Evolutionary conservation across 2,329 filamentous ascomycete species (phyloP).

Genomic region (Colletotrichum kahawae): DNA sequence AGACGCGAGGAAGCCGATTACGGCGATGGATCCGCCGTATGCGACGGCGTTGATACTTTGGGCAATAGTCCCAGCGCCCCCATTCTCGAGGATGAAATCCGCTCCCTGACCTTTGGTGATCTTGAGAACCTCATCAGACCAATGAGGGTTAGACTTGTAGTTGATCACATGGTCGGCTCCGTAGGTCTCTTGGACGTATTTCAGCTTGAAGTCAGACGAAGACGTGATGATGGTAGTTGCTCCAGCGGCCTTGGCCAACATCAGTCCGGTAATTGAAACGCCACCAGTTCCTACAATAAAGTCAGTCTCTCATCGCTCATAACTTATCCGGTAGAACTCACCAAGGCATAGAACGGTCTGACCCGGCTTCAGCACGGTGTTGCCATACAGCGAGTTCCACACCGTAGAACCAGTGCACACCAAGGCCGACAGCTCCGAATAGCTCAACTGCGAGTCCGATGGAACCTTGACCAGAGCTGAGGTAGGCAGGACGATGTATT

Average conservation of each 20-base stretch:
- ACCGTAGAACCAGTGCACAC: slow-evolving; percentile 50
- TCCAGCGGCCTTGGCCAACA: slow-evolving; percentile 50
- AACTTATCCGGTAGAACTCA: neutral
- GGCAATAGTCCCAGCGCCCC: slow-evolving; percentile 42
- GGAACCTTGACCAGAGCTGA: slow-evolving; percentile 44
- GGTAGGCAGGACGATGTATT: slow-evolving; percentile 46
- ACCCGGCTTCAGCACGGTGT: slow-evolving; percentile 41
- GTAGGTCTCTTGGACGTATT: slow-evolving; percentile 33
- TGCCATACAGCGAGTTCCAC: slow-evolving; percentile 53
- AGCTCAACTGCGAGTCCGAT: slow-evolving; percentile 34
- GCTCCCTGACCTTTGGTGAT: slow-evolving; percentile 50
- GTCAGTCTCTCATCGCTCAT: neutral
- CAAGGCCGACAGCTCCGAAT: slow-evolving; percentile 40
- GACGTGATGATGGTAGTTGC: slow-evolving; percentile 53
- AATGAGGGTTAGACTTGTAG: slow-evolving; percentile 49
- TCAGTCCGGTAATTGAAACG: slow-evolving; percentile 47
- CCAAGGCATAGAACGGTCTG: slow-evolving; percentile 42
- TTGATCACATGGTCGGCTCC: slow-evolving; percentile 54
- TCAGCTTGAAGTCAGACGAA: slow-evolving; percentile 53
- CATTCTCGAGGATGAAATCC: slow-evolving; percentile 44
- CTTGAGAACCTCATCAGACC: slow-evolving; percentile 47
- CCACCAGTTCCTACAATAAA: slow-evolving; percentile 47
- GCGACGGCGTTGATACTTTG: slow-evolving; percentile 50
- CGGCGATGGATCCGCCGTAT: slow-evolving; percentile 48
- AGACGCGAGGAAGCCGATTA: slow-evolving; percentile 45